Evolutionary conservation across 1,139 yeast genomes (phyloP).

Genomic region (Arxiozyma bovina): DNA sequence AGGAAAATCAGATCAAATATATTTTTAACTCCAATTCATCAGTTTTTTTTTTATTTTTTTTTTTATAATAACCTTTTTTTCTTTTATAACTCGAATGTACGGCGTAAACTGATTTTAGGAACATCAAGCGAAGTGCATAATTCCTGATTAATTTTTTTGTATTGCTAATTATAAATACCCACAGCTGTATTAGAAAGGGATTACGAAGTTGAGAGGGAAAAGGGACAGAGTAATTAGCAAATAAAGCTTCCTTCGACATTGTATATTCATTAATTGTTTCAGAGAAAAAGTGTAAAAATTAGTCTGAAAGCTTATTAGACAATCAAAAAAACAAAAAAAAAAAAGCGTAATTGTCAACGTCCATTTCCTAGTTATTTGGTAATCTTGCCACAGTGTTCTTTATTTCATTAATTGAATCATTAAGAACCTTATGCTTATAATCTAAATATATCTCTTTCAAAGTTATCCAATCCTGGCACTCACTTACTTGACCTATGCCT

Average conservation of each 20-base stretch:
- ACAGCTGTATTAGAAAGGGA: no score
- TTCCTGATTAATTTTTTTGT: not conserved
- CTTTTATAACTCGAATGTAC: no score
- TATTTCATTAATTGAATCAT: constrained; percentile 24
- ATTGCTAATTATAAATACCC: no score
- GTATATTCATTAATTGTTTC: no score
- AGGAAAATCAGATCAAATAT: not conserved
- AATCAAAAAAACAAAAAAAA: no score
- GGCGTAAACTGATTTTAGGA: not conserved
- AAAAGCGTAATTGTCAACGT: no score
- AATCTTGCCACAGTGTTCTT: constrained; percentile 23
- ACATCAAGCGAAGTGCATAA: not conserved
- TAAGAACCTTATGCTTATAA: not conserved
- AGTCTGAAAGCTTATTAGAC: no score
- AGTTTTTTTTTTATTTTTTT: no score
- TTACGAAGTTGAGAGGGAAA: not conserved
- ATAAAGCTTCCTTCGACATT: not conserved
- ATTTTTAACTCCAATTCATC: no score
- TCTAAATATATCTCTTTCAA: constrained; percentile 22
- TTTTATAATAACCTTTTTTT: no score
- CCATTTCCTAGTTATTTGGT: not conserved
- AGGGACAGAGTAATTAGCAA: not conserved
- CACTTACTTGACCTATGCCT: constrained; percentile 23
- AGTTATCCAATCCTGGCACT: constrained; percentile 25
- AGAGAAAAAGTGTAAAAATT: not conserved